Percentiles rank a stretch among this genome's conserved stretches.
Conservation (phyloP, 352 stramenopile genomes). For the Pythium monospermum region DNA sequence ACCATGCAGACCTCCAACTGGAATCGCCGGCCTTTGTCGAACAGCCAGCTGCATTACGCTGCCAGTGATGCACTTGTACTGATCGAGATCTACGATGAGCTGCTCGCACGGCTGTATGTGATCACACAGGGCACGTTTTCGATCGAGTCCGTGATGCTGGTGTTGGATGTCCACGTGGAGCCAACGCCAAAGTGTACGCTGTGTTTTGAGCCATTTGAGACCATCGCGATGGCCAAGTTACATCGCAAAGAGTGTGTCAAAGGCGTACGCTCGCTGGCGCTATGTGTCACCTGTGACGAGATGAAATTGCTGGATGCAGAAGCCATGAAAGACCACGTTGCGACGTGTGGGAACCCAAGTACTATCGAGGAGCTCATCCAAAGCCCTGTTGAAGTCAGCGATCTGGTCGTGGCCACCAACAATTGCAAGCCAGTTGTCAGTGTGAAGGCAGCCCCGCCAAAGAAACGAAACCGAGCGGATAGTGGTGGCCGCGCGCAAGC, state of each 20-base stretch:
- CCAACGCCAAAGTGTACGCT: conserved; percentile 42
- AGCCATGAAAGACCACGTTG: conserved; percentile 39
- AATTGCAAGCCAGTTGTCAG: neutral
- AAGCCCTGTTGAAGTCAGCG: conserved; percentile 15
- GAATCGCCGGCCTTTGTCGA: conserved; percentile 53
- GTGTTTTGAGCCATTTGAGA: conserved; percentile 44
- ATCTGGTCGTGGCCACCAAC: conserved; percentile 7
- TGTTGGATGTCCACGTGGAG: conserved; percentile 54
- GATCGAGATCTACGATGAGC: conserved; percentile 63
- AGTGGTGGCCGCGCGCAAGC: neutral
- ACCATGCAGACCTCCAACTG: conserved; percentile 81
- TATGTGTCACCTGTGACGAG: conserved; percentile 42
- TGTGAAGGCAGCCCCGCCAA: neutral
- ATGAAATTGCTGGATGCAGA: conserved; percentile 40
- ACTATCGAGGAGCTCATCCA: conserved; percentile 6
- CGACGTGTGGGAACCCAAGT: conserved; percentile 27
- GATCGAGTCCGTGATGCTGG: conserved; percentile 44
- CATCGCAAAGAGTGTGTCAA: conserved; percentile 43
- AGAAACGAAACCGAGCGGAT: conserved; percentile 1
- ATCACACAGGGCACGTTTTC: conserved; percentile 28
- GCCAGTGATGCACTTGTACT: conserved; percentile 66
- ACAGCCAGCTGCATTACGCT: conserved; percentile 61
- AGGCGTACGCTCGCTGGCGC: conserved; percentile 28
- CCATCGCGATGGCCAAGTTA: conserved; percentile 27
- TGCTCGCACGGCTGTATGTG: conserved; percentile 32